phyloP scores from a whole-genome alignment of 371 early-diverging fungal species.

The Neoconidiobolus thromboides region DNA sequence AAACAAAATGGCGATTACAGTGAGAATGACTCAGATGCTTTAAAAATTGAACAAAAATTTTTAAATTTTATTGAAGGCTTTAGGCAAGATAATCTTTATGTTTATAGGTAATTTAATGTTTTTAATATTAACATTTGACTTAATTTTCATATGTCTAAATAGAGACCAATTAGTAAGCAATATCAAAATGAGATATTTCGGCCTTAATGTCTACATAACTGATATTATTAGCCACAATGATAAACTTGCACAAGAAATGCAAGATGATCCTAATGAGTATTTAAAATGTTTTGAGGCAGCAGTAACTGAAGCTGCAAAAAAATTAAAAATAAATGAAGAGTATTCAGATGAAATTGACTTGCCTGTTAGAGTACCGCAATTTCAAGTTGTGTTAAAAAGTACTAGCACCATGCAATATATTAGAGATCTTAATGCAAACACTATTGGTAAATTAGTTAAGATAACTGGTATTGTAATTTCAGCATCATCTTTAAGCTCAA shows the following conservation, averaged over 20 bases:
- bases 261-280: slow-evolving; percentile 56
- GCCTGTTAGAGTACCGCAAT: slow-evolving; percentile 29
- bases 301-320: slow-evolving; percentile 42
- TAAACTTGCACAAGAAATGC: slow-evolving; percentile 55
- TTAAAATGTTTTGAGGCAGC: slow-evolving; percentile 77
- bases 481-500: slow-evolving; percentile 72
- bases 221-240: slow-evolving; percentile 67
- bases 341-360: slow-evolving; percentile 19
- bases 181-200: slow-evolving; percentile 45
- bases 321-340: slow-evolving; percentile 21
- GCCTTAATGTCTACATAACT: slow-evolving; percentile 66
- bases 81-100: no score
- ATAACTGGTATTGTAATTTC: slow-evolving; percentile 96
- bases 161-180: slow-evolving; percentile 85
- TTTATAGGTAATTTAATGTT: no score
- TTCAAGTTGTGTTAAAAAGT: slow-evolving; percentile 75
- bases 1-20: slow-evolving; percentile 22
- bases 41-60: background rate
- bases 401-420: slow-evolving; percentile 65
- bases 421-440: slow-evolving; percentile 64
- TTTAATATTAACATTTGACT: no score
- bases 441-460: slow-evolving; percentile 86
- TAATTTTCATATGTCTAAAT: background rate
- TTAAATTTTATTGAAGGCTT: no score
- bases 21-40: background rate